These are phyloP conservation scores for Saccharomycopsis sp. DNA, from an alignment of 805 yeast genomes.

Conservation along the genomic window DNA sequence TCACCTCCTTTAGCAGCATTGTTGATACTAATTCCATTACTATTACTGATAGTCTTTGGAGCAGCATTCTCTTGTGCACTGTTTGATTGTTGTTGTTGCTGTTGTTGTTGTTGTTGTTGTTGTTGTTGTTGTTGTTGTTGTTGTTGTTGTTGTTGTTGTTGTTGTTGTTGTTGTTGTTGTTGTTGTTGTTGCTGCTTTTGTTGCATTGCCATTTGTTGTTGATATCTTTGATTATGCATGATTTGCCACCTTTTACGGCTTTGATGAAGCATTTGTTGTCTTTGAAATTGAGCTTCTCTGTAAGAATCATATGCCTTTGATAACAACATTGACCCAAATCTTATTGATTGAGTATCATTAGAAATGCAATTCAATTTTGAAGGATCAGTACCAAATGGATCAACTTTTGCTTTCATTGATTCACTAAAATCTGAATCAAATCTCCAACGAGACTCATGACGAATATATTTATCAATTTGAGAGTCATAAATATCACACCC, in stretches of 20 bases:
- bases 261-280: slow-evolving; percentile 37
- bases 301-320: slow-evolving; percentile 77
- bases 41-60: not conserved
- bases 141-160: not conserved
- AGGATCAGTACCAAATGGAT: slow-evolving; percentile 66
- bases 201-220: slow-evolving; percentile 12
- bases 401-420: slow-evolving; percentile 27
- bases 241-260: slow-evolving; percentile 24
- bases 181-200: not conserved
- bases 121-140: not conserved
- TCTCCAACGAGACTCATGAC: slow-evolving; percentile 56
- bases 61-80: not conserved
- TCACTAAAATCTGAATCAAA: slow-evolving; percentile 48
- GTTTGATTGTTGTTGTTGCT: not conserved
- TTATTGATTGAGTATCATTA: slow-evolving; percentile 76
- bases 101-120: not conserved
- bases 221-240: slow-evolving; percentile 22
- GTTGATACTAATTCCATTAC: not conserved
- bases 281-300: slow-evolving; percentile 63
- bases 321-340: slow-evolving; percentile 86
- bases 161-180: not conserved
- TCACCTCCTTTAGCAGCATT: not conserved
- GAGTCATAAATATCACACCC: slow-evolving; percentile 36
- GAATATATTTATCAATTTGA: slow-evolving; percentile 31
- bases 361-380: slow-evolving; percentile 73